phyloP scores from a whole-genome alignment of 2,329 filamentous ascomycete species.

The Passalora sequoiae region DNA sequence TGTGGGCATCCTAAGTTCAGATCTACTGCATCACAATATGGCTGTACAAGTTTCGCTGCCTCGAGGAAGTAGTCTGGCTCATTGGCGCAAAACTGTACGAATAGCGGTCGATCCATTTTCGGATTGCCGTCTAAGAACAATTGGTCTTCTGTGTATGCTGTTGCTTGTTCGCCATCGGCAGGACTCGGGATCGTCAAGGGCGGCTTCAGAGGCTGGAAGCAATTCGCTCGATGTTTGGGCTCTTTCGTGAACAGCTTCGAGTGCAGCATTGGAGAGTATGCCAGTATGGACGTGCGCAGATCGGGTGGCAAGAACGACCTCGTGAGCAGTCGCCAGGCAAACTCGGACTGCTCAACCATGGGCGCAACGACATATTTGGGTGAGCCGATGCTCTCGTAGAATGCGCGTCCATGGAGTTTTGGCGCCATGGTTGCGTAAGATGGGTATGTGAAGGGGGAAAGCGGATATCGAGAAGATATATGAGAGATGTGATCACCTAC shows the following conservation, averaged over 20 bases:
- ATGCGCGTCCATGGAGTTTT: constrained; percentile 62
- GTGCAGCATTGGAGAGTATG: constrained; percentile 95
- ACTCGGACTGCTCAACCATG: constrained; percentile 98
- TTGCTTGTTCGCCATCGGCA: constrained; percentile 20
- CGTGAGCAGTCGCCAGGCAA: constrained; percentile 96
- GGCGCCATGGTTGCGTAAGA: constrained; percentile 24
- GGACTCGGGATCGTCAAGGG: constrained; percentile 22
- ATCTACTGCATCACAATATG: constrained; percentile 91
- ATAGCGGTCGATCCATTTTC: constrained; percentile 74
- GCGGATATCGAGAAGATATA: no score
- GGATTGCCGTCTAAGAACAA: constrained; percentile 83
- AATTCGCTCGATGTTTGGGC: constrained; percentile 66
- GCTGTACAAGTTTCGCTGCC: constrained; percentile 72
- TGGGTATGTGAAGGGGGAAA: no score
- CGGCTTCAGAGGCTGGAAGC: constrained; percentile 66
- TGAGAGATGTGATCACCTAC: no score
- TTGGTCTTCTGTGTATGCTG: constrained; percentile 26
- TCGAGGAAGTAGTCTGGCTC: constrained; percentile 72
- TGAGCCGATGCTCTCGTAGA: constrained; percentile 91
- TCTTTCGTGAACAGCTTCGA: constrained; percentile 79
- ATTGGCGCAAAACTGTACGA: constrained; percentile 95
- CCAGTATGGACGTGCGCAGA: constrained; percentile 59
- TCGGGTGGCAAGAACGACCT: constrained; percentile 76
- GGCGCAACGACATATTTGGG: constrained; percentile 88
- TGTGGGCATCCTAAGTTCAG: constrained; percentile 94